phyloP scores from a whole-genome alignment of 306 rosid genomes.

The Castanea sativa region DNA sequence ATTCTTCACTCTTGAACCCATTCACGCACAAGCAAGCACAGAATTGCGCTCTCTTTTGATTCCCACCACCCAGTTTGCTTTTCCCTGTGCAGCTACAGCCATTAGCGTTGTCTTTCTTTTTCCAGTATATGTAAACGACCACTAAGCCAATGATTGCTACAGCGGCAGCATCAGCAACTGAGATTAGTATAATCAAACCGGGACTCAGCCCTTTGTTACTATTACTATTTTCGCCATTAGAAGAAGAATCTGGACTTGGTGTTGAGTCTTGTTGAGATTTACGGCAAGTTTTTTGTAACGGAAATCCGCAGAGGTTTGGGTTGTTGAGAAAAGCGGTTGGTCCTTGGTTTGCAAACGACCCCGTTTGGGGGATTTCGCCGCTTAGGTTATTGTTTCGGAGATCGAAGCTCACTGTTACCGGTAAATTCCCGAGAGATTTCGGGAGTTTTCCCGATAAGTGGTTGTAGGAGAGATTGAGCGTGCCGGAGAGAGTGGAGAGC shows the following conservation, averaged over 20 bases:
- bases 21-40: conserved; percentile 50
- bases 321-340: conserved; percentile 92
- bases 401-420: conserved; percentile 77
- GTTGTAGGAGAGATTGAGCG: conserved; percentile 83
- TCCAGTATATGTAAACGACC: conserved; percentile 79
- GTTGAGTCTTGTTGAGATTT: conserved; percentile 37
- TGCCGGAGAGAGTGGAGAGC: conserved; percentile 66
- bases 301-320: conserved; percentile 77
- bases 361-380: conserved; percentile 92
- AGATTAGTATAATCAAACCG: conserved; percentile 68
- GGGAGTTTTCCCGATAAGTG: conserved; percentile 75
- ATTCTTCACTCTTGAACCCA: conserved; percentile 60
- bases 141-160: conserved; percentile 75
- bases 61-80: conserved; percentile 49
- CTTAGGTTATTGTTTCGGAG: conserved; percentile 70
- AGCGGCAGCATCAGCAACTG: conserved; percentile 82
- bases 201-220: conserved; percentile 55
- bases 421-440: conserved; percentile 65
- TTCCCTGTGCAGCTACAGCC: conserved; percentile 84
- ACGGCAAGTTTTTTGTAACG: conserved; percentile 67
- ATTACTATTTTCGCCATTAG: conserved; percentile 7
- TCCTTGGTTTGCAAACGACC: conserved; percentile 87
- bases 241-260: conserved; percentile 34
- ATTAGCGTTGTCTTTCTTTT: conserved; percentile 57
- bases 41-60: conserved; percentile 25